phyloP scores from a whole-genome alignment of 2,329 filamentous ascomycete species.

The Purpureocillium takamizusanense region DNA sequence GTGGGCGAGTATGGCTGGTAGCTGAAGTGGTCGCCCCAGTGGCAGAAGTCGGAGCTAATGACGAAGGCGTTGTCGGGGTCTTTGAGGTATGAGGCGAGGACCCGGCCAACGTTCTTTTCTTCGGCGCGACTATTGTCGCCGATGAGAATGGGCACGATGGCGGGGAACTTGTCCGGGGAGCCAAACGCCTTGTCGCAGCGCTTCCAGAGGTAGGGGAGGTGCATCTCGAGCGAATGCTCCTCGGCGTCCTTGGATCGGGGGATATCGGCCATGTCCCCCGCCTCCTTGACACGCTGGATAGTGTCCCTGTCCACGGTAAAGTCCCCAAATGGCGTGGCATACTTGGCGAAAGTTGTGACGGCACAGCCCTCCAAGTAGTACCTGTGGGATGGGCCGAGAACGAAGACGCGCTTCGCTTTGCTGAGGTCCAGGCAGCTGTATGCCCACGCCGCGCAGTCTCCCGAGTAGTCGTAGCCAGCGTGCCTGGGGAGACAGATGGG shows the following conservation, averaged over 20 bases:
- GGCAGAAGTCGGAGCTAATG: conserved; percentile 91
- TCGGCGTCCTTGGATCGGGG: conserved; percentile 57
- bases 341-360: conserved; percentile 61
- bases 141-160: conserved; percentile 76
- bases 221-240: conserved; percentile 96
- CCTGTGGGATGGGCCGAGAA: conserved; percentile 89
- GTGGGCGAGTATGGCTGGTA: conserved; percentile 67
- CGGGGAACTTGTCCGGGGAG: conserved; percentile 50
- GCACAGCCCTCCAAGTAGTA: conserved; percentile 71
- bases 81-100: conserved; percentile 70
- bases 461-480: conserved; percentile 89
- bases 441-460: conserved; percentile 85
- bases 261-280: conserved; percentile 41
- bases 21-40: conserved; percentile 77
- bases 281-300: conserved; percentile 37
- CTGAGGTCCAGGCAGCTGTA: conserved; percentile 83
- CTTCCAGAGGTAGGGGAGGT: conserved; percentile 87
- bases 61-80: conserved; percentile 75
- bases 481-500: conserved; percentile 51
- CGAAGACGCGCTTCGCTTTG: conserved; percentile 76
- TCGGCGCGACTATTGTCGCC: conserved; percentile 58
- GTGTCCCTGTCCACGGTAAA: conserved; percentile 54
- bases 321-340: conserved; percentile 66
- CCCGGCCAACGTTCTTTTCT: conserved; percentile 58
- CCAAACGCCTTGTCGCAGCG: conserved; percentile 47